Evolutionary conservation across 148 eudicot species (phyloP).

Genomic region (Cornus florida): DNA sequence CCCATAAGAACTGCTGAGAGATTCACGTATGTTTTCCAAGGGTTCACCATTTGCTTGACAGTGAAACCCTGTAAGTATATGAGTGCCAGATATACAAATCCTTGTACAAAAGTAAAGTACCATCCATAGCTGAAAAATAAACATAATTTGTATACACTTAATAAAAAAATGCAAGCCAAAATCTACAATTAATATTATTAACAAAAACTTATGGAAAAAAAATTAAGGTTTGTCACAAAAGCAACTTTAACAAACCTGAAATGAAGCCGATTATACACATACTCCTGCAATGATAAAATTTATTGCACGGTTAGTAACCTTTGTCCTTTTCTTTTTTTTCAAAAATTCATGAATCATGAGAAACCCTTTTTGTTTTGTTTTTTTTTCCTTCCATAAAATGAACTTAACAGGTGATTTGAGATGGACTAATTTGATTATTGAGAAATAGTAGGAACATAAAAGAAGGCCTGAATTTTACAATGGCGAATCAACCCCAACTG

Average conservation of each 20-base stretch:
- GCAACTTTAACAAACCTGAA: slow-evolving; percentile 49
- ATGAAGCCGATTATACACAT: slow-evolving; percentile 76
- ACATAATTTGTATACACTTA: background rate
- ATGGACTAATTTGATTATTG: background rate
- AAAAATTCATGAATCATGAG: background rate
- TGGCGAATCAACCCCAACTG: background rate
- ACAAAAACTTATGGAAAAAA: background rate
- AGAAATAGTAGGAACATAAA: background rate
- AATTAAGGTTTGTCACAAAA: background rate
- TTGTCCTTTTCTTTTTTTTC: background rate
- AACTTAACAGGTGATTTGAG: background rate
- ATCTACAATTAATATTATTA: background rate
- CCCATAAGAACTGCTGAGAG: slow-evolving; percentile 83
- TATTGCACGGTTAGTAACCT: background rate
- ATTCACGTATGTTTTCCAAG: slow-evolving; percentile 79
- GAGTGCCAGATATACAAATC: slow-evolving; percentile 67
- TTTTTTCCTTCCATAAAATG: background rate
- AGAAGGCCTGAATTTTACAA: background rate
- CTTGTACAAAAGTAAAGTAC: slow-evolving; percentile 84
- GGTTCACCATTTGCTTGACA: slow-evolving; percentile 83
- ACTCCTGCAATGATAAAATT: slow-evolving; percentile 57
- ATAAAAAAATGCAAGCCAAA: background rate
- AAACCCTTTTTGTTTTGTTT: too few relatives aligned
- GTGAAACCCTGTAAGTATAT: slow-evolving; percentile 74
- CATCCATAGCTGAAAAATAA: slow-evolving; percentile 63